These are phyloP conservation scores for Ettlia oleoabundans DNA, from an alignment of 139 green algal genomes.

Conservation along the genomic window DNA sequence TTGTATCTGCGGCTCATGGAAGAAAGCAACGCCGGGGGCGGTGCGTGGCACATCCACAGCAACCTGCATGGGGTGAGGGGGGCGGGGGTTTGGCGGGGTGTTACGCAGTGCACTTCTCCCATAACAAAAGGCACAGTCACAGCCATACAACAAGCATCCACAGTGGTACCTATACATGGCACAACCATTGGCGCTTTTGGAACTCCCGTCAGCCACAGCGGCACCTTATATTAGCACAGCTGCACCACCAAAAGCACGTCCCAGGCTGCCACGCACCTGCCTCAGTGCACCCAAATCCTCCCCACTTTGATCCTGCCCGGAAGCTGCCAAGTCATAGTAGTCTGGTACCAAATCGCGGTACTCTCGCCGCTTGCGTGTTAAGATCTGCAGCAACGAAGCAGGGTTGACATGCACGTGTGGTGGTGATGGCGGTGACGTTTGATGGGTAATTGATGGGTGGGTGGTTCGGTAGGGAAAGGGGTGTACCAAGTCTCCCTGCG, in stretches of 20 bases:
- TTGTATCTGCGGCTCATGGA: slow-evolving; percentile 85
- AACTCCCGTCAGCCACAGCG: neutral
- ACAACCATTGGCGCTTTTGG: no score
- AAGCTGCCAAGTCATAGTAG: slow-evolving; percentile 80
- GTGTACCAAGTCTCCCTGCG: no score
- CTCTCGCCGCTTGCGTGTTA: slow-evolving; percentile 85
- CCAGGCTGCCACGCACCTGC: slow-evolving; percentile 63
- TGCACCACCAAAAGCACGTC: neutral
- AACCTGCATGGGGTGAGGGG: slow-evolving; percentile 66
- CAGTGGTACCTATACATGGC: no score
- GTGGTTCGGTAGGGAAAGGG: no score
- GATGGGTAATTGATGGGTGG: no score
- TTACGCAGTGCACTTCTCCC: no score
- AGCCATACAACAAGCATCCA: no score
- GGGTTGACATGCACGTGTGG: neutral
- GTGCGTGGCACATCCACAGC: slow-evolving; percentile 93
- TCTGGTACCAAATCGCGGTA: slow-evolving; percentile 67
- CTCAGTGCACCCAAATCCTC: slow-evolving; percentile 84
- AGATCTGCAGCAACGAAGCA: no score
- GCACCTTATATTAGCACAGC: neutral
- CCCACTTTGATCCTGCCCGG: slow-evolving; percentile 47
- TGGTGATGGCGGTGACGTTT: neutral
- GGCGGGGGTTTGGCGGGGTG: no score
- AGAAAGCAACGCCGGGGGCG: slow-evolving; percentile 88
- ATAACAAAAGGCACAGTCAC: no score